Evolutionary conservation across 2,329 filamentous ascomycete genomes (phyloP).

Genomic region (Trichoderma semiorbis): DNA sequence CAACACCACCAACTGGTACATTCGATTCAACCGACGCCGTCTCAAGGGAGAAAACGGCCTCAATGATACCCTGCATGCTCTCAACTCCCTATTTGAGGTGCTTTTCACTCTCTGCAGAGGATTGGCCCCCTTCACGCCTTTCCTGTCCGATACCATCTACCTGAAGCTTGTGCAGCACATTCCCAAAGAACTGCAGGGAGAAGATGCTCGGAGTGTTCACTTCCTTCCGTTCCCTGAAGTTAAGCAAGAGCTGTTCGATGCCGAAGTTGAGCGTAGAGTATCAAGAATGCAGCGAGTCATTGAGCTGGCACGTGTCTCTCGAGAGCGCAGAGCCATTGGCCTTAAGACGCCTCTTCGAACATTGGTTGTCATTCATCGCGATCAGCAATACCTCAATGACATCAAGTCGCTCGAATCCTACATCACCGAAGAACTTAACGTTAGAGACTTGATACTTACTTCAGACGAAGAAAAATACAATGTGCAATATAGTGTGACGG

Average conservation of each 20-base stretch:
- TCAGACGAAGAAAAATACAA: constrained; percentile 87
- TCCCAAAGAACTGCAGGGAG: constrained; percentile 62
- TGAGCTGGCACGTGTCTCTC: constrained; percentile 79
- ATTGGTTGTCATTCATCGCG: constrained; percentile 81
- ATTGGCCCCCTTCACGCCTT: constrained; percentile 91
- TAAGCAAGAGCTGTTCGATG: constrained; percentile 81
- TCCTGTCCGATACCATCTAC: constrained; percentile 94
- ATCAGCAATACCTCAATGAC: constrained; percentile 79
- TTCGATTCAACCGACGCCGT: constrained; percentile 86
- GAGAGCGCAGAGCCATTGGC: constrained; percentile 79
- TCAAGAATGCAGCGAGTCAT: constrained; percentile 94
- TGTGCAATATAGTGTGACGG: constrained; percentile 83
- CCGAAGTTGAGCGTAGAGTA: constrained; percentile 80
- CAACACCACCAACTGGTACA: constrained; percentile 98
- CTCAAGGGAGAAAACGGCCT: constrained; percentile 86
- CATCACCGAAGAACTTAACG: constrained; percentile 86
- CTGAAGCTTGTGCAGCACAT: constrained; percentile 77
- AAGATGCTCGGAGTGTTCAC: constrained; percentile 83
- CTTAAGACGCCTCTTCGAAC: constrained; percentile 90
- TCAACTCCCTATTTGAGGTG: constrained; percentile 93
- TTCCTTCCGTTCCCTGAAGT: constrained; percentile 90
- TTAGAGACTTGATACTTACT: constrained; percentile 79
- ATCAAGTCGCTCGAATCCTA: constrained; percentile 83
- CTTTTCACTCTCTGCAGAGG: constrained; percentile 84
- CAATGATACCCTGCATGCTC: constrained; percentile 81